A percentile compares a stretch with the other conserved stretches of the same genome.
These are phyloP conservation scores for Lachnellula occidentalis DNA, from an alignment of 2,329 filamentous ascomycete species.

Conservation along the genomic window DNA sequence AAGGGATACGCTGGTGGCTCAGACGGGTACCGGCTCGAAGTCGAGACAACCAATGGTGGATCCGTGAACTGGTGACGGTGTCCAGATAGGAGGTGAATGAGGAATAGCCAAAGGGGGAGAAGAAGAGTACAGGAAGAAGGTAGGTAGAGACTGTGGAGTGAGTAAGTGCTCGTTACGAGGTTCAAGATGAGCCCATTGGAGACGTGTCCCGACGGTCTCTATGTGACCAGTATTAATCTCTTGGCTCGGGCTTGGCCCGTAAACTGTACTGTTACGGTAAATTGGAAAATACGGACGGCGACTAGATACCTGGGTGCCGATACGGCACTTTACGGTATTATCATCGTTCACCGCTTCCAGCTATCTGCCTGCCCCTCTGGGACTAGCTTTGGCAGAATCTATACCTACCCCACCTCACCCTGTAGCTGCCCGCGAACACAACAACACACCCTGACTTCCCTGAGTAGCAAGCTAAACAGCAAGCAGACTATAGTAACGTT, in stretches of 20 bases:
- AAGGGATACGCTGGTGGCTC: not conserved
- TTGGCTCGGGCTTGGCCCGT: no score
- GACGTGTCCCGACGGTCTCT: conserved; percentile 2
- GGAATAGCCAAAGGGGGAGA: not conserved
- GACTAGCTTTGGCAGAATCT: no score
- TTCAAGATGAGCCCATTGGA: not conserved
- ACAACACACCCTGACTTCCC: no score
- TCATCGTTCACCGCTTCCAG: no score
- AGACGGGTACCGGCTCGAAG: not conserved
- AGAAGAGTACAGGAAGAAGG: not conserved
- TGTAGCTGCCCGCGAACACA: no score
- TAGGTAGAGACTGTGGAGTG: conserved; percentile 2
- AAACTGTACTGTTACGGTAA: not conserved
- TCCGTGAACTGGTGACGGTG: not conserved
- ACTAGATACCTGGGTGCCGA: no score
- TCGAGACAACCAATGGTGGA: not conserved
- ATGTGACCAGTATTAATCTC: not conserved
- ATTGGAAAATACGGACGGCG: no score
- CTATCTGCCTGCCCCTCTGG: no score
- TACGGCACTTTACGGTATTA: no score
- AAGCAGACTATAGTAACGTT: no score
- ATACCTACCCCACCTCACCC: no score
- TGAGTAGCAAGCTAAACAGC: no score
- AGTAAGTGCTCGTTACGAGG: not conserved
- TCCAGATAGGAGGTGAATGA: not conserved